Conservation (phyloP, 2,329 filamentous ascomycete genomes). For the Alternaria ventricosa region DNA sequence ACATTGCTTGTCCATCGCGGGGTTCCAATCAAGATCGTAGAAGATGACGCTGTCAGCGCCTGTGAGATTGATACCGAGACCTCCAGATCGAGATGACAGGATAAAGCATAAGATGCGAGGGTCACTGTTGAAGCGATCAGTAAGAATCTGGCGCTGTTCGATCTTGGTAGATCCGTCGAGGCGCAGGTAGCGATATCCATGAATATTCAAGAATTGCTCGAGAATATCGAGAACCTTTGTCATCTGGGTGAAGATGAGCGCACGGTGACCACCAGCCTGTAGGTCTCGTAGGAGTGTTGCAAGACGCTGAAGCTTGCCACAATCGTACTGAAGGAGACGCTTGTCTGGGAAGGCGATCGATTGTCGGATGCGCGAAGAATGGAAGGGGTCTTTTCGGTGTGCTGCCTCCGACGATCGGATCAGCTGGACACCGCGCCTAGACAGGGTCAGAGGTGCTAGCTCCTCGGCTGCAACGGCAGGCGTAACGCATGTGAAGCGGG, state of each 20-base stretch:
- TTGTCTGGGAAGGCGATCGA: constrained; percentile 98
- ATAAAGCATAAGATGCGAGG: constrained; percentile 93
- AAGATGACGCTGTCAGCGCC: constrained; percentile 98
- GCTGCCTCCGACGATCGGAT: constrained; percentile 62
- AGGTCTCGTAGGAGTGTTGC: constrained; percentile 85
- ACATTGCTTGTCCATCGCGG: constrained; percentile 99
- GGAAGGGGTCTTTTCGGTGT: constrained; percentile 78
- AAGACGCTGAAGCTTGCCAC: constrained; percentile 91
- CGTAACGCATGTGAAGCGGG: constrained; percentile 91
- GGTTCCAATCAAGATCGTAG: constrained; percentile 99
- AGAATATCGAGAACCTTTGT: constrained; percentile 97
- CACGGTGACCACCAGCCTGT: constrained; percentile 88
- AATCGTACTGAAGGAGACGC: constrained; percentile 95
- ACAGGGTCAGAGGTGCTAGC: constrained; percentile 69
- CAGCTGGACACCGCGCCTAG: constrained; percentile 63
- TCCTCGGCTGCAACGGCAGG: constrained; percentile 86
- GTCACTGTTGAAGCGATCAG: constrained; percentile 96
- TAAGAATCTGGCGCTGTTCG: constrained; percentile 92
- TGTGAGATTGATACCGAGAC: constrained; percentile 93
- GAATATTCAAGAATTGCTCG: constrained; percentile 96
- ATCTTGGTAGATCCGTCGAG: constrained; percentile 97
- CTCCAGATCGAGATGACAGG: constrained; percentile 90
- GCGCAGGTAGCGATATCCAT: constrained; percentile 94
- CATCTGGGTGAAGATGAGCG: constrained; percentile 99
- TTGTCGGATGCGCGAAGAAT: constrained; percentile 88